Base-by-base conservation (phyloP, 768 basidiomycete genomes). In the Hirschioporus abietinus region DNA sequence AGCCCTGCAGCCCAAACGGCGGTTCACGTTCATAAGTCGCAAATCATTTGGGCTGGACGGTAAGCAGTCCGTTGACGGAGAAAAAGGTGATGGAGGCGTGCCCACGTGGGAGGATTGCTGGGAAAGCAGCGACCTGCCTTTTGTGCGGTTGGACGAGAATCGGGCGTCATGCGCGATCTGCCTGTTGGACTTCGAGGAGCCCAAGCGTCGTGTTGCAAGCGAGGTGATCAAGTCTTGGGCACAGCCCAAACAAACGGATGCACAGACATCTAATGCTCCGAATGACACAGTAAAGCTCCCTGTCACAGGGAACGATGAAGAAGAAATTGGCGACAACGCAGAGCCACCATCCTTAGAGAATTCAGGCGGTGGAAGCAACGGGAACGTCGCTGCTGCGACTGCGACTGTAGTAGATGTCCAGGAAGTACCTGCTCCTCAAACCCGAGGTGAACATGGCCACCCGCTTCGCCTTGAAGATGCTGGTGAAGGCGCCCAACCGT, bases 81-180 rank as follows among this genome's bases (percentile, higher is more conserved):
- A 61, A 72, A 70, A 1, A 61, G 64, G 42, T 35, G 18, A 63
- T 34, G 60, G 67, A 34, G 79, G 76, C 26, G 80, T 80, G 10
- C 77, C 82, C 68, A 82, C 83, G 17, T 93, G 91, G 90, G 89
- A 93, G 70, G 88, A 88, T 65, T 81, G 86, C 63, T 95, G 91
- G 89, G 92, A 92, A 71, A 81, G 83, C 58, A 83, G 85, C 52
- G 87, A 88, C 63, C 90, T 90, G 74, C 92, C 93, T 1, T 93
- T 94, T 74, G 90, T 95, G 36, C 79, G 89, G 58, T 81, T 95
- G 42, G 91, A 93, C 70, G 89, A 86, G 25, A 92, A 94, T 72
- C 88, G 92, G 64, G 93, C 93, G 4, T 85, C 88, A 18, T 94
- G 92, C 74, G 90, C 91, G 26, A 91, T 93, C 65, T 94, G 93